These are phyloP conservation scores for Phytopythium aichiense DNA, from an alignment of 352 stramenopile species.

Conservation along the genomic window DNA sequence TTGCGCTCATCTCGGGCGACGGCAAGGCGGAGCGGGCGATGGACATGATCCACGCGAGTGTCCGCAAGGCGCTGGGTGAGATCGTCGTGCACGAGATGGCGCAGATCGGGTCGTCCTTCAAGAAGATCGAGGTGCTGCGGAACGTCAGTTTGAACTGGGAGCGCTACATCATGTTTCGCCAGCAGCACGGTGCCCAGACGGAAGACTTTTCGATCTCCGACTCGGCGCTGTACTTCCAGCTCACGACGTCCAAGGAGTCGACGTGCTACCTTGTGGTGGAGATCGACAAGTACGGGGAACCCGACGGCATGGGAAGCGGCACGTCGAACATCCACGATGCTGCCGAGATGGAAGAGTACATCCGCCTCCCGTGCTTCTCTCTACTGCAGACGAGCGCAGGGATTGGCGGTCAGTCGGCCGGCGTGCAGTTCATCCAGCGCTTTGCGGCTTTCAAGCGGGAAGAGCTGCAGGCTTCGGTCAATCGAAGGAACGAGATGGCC, in stretches of 20 bases:
- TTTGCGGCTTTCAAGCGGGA: conserved; percentile 79
- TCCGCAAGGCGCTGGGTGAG: conserved; percentile 72
- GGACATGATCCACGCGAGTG: conserved; percentile 62
- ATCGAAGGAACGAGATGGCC: conserved; percentile 39
- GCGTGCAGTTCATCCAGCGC: conserved; percentile 83
- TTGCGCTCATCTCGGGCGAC: conserved; percentile 67
- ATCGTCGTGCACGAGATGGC: conserved; percentile 83
- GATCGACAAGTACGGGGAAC: conserved; percentile 79
- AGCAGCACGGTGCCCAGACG: conserved; percentile 71
- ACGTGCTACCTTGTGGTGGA: conserved; percentile 84
- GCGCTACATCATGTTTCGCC: conserved; percentile 78
- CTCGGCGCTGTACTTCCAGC: conserved; percentile 76
- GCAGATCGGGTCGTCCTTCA: conserved; percentile 67
- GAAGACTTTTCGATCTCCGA: conserved; percentile 84
- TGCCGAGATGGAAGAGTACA: conserved; percentile 52
- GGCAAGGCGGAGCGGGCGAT: conserved; percentile 68
- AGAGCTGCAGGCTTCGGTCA: conserved; percentile 59
- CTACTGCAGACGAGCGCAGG: conserved; percentile 69
- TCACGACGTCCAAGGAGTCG: conserved; percentile 81
- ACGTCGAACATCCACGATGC: conserved; percentile 49
- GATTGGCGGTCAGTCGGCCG: conserved; percentile 48
- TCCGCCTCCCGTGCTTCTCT: conserved; percentile 78
- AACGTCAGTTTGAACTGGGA: conserved; percentile 84
- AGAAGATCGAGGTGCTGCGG: conserved; percentile 76
- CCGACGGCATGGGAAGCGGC: conserved; percentile 32